Conservation (phyloP, 2,329 filamentous ascomycete species). For the Laburnicola sp. region DNA sequence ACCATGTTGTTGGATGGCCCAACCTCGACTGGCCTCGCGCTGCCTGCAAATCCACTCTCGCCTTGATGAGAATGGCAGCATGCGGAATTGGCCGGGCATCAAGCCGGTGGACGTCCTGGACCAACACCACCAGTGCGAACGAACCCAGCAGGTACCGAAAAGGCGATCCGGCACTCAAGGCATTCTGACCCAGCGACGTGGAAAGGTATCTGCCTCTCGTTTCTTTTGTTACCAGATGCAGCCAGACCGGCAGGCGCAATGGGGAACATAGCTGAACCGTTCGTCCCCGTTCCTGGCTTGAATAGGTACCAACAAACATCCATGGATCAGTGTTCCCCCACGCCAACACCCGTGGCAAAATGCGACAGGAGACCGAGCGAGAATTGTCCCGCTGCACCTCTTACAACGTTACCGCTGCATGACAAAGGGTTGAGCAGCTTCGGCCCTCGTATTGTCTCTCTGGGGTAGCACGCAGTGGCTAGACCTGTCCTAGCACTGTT, state of each 20-base stretch:
- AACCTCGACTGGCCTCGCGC: not conserved
- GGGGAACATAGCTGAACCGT: constrained; percentile 23
- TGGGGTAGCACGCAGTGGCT: not conserved
- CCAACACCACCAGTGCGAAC: constrained; percentile 11
- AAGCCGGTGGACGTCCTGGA: not conserved
- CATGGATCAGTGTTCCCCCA: constrained; percentile 26
- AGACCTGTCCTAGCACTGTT: not conserved
- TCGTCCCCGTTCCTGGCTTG: constrained; percentile 34
- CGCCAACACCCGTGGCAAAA: constrained; percentile 27
- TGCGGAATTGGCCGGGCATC: not conserved
- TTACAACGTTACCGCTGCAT: not conserved
- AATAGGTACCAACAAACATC: constrained; percentile 25
- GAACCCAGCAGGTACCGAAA: constrained; percentile 18
- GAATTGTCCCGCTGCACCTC: constrained; percentile 1
- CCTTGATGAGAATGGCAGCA: not conserved
- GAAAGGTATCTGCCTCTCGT: constrained; percentile 29
- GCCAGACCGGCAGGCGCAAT: constrained; percentile 21
- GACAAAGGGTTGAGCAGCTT: not conserved
- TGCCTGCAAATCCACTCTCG: not conserved
- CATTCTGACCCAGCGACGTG: constrained; percentile 24
- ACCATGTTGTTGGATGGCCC: not conserved
- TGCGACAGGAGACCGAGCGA: constrained; percentile 13
- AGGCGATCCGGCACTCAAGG: constrained; percentile 26
- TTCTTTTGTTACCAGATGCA: constrained; percentile 32
- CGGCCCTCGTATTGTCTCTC: not conserved